Evolutionary conservation across 2,329 filamentous ascomycete genomes (phyloP).

Genomic region (Stagonosporopsis cucurbitacearum): DNA sequence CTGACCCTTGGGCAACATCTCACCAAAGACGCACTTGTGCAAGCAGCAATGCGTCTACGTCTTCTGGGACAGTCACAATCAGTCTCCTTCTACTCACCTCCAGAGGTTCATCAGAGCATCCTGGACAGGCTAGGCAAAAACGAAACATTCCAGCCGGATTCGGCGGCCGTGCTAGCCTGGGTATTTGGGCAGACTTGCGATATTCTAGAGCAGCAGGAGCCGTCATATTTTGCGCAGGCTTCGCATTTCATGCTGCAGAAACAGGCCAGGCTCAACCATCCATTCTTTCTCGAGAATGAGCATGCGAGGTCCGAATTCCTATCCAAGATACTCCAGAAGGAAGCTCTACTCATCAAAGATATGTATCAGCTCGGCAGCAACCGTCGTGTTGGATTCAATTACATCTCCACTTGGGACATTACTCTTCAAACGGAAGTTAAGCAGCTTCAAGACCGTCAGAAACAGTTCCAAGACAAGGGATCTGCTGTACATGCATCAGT

Average conservation of each 20-base stretch:
- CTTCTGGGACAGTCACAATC: slow-evolving; percentile 65
- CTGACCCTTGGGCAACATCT: slow-evolving; percentile 64
- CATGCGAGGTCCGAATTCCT: slow-evolving; percentile 53
- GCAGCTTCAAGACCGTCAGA: slow-evolving; percentile 46
- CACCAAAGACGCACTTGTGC: slow-evolving; percentile 67
- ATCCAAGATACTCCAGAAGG: slow-evolving; percentile 56
- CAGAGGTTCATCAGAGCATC: slow-evolving; percentile 68
- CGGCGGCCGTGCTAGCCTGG: slow-evolving; percentile 53
- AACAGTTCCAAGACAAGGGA: slow-evolving; percentile 53
- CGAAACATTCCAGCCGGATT: slow-evolving; percentile 2
- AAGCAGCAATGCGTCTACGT: slow-evolving; percentile 72
- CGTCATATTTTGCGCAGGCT: slow-evolving; percentile 66
- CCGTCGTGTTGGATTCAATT: slow-evolving; percentile 10
- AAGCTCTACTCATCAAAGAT: slow-evolving; percentile 64
- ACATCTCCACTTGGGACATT: slow-evolving; percentile 20
- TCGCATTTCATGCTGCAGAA: slow-evolving; percentile 65
- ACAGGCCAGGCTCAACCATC: slow-evolving; percentile 56
- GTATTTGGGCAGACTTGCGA: slow-evolving; percentile 69
- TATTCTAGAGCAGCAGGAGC: slow-evolving; percentile 64
- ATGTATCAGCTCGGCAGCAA: slow-evolving; percentile 59
- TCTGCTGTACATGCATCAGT: slow-evolving; percentile 57
- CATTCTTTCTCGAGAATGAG: slow-evolving; percentile 49
- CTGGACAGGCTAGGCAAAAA: slow-evolving; percentile 37
- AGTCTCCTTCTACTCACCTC: slow-evolving; percentile 61
- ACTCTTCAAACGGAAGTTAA: slow-evolving; percentile 42